Base-by-base conservation (phyloP, 371 early-diverging fungal genomes). In the Cokeromyces recurvatus region DNA sequence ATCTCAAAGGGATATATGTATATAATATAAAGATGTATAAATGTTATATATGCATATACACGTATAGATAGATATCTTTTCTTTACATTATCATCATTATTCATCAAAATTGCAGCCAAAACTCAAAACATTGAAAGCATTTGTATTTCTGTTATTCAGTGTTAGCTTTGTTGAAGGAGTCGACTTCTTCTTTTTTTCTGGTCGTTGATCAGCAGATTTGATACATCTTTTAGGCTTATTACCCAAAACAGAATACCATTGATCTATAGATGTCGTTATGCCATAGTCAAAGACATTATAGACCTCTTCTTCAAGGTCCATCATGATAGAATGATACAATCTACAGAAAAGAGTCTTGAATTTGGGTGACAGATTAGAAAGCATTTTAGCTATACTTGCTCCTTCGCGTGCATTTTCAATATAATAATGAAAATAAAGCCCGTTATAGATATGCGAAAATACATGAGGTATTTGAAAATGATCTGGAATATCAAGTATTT, bases 41-140 rank as follows among this genome's bases (percentile, higher is more conserved):
- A n/a, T n/a, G n/a, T n/a, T n/a, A n/a, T n/a, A n/a, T n/a, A n/a
- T n/a, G n/a, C n/a, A n/a, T n/a, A n/a, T n/a, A n/a, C n/a, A n/a
- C n/a, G n/a, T n/a, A n/a, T n/a, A n/a, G 21, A 38, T 16, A 19
- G 7, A 21, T 8, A 6, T 11, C 25, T 22, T 22, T 38, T 38
- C 39, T 38, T 38, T 10, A 12, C 8, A 10, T 38, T 38, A 38
- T 11, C 14, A 19, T 21, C 22, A 20, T 44, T 50, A 32, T 32
- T 57, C 66, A 43, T 67, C 68, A 51, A 67, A 67, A 23, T 55
- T 58, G 37, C 68, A 67, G 8, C 68, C 68, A 53, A 67, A 67
- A 17, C 64, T 63, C 9, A 67, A 50, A 2, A 67, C 61, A 45
- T 63, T 51, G 43, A 67, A 67, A 25, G 55, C 55, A 50, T 67